phyloP scores from a whole-genome alignment of 2,329 filamentous ascomycete genomes.

The Colletotrichum sp. region DNA sequence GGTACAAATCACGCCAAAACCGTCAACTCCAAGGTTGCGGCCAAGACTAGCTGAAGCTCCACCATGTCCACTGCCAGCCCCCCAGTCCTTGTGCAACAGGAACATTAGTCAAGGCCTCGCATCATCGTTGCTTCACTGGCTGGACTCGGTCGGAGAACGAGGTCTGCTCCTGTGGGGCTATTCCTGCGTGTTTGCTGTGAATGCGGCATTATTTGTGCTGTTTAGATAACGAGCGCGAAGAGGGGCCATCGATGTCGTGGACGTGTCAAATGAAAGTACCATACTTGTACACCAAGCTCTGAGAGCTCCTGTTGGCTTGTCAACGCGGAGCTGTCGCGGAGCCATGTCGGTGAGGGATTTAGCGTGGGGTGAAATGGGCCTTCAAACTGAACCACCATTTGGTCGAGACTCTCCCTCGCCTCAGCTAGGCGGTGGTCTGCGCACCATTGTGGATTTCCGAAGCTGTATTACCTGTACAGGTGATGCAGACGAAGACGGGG shows the following conservation, averaged over 20 bases:
- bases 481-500: background rate
- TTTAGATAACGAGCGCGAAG: background rate
- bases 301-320: background rate
- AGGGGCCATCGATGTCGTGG: background rate
- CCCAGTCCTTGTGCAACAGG: background rate
- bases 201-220: background rate
- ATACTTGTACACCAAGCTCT: background rate
- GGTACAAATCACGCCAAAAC: background rate
- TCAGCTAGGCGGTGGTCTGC: background rate
- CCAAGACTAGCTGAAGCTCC: conserved; percentile 1
- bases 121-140: conserved; percentile 4
- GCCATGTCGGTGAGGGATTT: conserved; percentile 1
- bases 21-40: background rate
- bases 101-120: conserved; percentile 17
- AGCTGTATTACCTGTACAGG: background rate
- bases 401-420: background rate
- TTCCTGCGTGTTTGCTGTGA: background rate
- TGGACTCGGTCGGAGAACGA: background rate
- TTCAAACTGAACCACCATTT: background rate
- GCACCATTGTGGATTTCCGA: background rate
- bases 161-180: background rate
- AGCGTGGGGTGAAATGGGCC: background rate
- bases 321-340: background rate
- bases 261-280: conserved; percentile 1
- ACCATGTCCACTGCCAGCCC: background rate